Evolutionary conservation across 805 yeast species (phyloP), one percentile per base, ranked within the genome.

Genomic region (Starmerella geochares): DNA sequence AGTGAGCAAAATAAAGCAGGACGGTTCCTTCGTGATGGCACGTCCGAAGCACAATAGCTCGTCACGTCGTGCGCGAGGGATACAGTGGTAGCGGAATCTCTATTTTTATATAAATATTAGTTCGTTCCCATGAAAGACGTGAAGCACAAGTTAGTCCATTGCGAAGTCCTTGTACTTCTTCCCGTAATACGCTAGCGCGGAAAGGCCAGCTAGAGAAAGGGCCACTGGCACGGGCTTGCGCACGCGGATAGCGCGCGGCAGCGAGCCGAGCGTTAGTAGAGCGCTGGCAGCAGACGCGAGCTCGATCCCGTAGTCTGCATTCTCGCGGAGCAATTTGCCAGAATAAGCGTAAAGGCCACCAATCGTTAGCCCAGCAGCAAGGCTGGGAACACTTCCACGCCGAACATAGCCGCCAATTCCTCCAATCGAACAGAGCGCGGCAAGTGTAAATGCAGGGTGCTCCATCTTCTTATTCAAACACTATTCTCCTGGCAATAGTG

Each of bases 271-370:
- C 10, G 82, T 65, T 58, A 88, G 73, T 16, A 83, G 60, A 1
- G 78, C 58, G 4, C 94, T 81, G 1, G 88, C 76, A 11, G 79
- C 82, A 49, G 87, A 67, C 0, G 95, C 95, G 16, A 83, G 63
- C 63, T 84, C 88, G 56, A 88, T 72, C 39, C 96, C 96, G 67
- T 77, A 77, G 62, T 84, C 87, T 53, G 78, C 79, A 63, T 86
- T 84, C 48, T 80, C 69, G 56, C 77, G 74, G 54, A 86, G 69
- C 56, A 88, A 71, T 66, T 86, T 84, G 16, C 94, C 72, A 2
- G 70, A 58, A 27, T 55, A 53, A 23, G 67, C 70, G 55, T 63
- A 68, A n/a, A 67, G 52, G 8, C 62, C 58, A 11, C 71, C 72
- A 20, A 64, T 59, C 2, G 59, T 56, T 5, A 68, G 52, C n/a